Base-by-base conservation (phyloP, 805 yeast species). In the Saccharomycopsis sp. region DNA sequence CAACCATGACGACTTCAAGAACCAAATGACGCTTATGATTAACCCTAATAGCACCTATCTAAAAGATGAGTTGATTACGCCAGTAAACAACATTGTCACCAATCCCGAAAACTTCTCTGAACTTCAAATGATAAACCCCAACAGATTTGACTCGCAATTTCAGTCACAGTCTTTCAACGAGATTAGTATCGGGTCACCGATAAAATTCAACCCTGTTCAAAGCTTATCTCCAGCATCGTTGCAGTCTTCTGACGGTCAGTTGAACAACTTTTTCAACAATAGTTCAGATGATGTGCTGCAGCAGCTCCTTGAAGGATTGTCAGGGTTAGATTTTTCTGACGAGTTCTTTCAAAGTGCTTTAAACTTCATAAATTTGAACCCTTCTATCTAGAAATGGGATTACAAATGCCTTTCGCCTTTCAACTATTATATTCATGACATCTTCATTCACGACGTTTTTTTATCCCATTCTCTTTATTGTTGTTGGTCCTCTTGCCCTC, bases 211-310 rank as follows among this genome's bases (percentile, higher is more conserved):
- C 34, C 20, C n/a, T 23, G 12, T 12, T 18, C 20, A 44, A 5
- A 53, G n/a, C 46, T 41, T 50, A n/a, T 47, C 34, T 18, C 52
- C 58, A 5, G 55, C 21, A 46, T 12, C 34, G 5, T 21, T 51
- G 21, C 52, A 57, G 20, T 52, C 50, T 16, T 14, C n/a, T 21
- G 59, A 56, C 14, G 56, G 47, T 14, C 47, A 34, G 24, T 44
- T 52, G 40, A 20, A n/a, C 12, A 44, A 44, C 52, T 52, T 15
- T 29, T 23, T 2, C 56, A 51, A 21, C 12, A 34, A 7, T 12
- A 8, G 18, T 16, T 24, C 9, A 51, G 18, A 48, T n/a, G 9
- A 9, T n/a, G 7, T 7, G 16, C 34, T 4, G 24, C 34, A 21
- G 7, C 34, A 29, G 29, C 15, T 52, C 46, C 18, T 16, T 34